Evolutionary conservation across 345 rosid species (phyloP).

Genomic region (Psidium guajava): DNA sequence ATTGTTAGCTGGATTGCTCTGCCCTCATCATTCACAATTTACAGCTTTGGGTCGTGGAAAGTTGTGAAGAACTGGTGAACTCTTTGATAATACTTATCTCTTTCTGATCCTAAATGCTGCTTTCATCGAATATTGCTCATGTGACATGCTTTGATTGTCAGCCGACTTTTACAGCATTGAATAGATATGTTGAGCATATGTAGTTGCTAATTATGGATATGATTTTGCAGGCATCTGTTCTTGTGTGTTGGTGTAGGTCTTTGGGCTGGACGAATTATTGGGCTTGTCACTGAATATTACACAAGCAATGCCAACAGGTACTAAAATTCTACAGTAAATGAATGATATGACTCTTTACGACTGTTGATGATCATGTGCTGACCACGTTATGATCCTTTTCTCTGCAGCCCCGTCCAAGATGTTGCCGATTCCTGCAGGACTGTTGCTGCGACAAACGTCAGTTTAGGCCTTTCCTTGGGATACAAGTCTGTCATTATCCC

Average conservation of each 20-base stretch:
- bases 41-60: neutral
- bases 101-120: neutral
- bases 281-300: neutral
- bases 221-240: slow-evolving; percentile 1
- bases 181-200: neutral
- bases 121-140: neutral
- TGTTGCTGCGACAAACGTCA: slow-evolving; percentile 21
- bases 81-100: neutral
- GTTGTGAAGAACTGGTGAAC: slow-evolving; percentile 1
- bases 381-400: neutral
- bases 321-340: neutral
- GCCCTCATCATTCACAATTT: slow-evolving; percentile 1
- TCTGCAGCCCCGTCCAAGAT: slow-evolving; percentile 27
- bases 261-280: neutral
- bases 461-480: slow-evolving; percentile 18
- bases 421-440: no score
- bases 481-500: slow-evolving; percentile 15
- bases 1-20: slow-evolving; percentile 4
- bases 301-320: slow-evolving; percentile 1
- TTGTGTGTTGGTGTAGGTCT: neutral
- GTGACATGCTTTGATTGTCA: neutral
- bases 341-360: neutral
- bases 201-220: neutral
- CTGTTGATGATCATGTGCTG: neutral
- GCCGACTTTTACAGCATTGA: neutral